A percentile compares a stretch with the other conserved stretches of the same genome.
phyloP scores from a whole-genome alignment of 78 protist genomes.

The Cyanophora paradoxa region DNA sequence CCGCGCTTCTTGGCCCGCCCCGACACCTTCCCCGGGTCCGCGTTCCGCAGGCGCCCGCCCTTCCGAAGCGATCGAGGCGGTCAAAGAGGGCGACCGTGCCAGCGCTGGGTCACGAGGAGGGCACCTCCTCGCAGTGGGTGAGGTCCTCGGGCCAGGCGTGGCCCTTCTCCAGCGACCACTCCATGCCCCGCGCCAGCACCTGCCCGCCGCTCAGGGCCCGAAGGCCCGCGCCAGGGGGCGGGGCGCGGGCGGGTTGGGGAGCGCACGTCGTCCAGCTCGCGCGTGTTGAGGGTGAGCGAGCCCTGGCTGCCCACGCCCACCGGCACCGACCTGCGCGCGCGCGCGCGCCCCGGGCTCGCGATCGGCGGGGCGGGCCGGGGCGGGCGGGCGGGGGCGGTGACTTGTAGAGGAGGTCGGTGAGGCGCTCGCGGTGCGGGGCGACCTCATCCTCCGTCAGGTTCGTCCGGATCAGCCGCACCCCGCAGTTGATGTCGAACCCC shows the following conservation, averaged over 20 bases:
- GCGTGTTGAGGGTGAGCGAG: neutral
- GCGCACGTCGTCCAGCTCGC: slow-evolving; percentile 1
- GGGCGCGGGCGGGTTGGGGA: slow-evolving; percentile 40
- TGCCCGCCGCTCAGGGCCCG: slow-evolving; percentile 46
- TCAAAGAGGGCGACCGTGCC: slow-evolving; percentile 73
- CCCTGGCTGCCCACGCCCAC: slow-evolving; percentile 5
- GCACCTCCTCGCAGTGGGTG: neutral
- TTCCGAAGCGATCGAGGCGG: slow-evolving; percentile 48
- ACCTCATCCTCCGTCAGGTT: slow-evolving; percentile 68
- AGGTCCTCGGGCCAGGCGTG: slow-evolving; percentile 6
- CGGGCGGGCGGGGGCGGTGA: no score
- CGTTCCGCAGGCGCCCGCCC: slow-evolving; percentile 79
- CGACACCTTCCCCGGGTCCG: slow-evolving; percentile 43
- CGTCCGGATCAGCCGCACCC: slow-evolving; percentile 88
- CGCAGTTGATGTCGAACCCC: slow-evolving; percentile 94
- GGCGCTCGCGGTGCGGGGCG: no score
- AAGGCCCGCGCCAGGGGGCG: slow-evolving; percentile 52
- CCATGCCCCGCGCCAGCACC: slow-evolving; percentile 25
- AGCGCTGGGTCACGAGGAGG: no score
- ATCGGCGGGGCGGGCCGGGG: no score
- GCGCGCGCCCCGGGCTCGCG: no score
- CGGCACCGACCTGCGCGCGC: no score
- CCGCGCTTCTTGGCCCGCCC: slow-evolving; percentile 90
- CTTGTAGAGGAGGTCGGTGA: no score
- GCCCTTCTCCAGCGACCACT: neutral